Conservation (phyloP, 2,329 filamentous ascomycete genomes). For the Metarhizium album region DNA sequence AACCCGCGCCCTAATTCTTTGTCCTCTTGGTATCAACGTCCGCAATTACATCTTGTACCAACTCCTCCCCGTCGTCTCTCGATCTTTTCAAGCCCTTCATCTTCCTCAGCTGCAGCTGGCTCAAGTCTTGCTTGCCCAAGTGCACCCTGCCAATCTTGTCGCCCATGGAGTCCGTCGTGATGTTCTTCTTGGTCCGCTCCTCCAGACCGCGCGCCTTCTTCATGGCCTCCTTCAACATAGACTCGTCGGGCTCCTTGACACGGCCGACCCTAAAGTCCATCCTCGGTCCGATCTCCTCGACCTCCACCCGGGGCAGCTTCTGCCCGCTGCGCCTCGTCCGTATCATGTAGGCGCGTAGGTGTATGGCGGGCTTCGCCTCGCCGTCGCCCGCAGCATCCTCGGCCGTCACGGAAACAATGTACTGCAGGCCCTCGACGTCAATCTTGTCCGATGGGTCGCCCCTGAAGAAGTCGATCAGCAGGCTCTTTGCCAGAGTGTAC, state of each 20-base stretch:
- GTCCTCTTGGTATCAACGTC: constrained; percentile 29
- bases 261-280: constrained; percentile 87
- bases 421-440: constrained; percentile 91
- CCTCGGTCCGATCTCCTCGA: constrained; percentile 90
- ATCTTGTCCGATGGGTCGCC: constrained; percentile 66
- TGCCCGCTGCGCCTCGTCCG: constrained; percentile 78
- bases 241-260: constrained; percentile 64
- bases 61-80: constrained; percentile 46
- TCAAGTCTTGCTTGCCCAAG: constrained; percentile 79
- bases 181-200: constrained; percentile 90
- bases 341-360: constrained; percentile 75
- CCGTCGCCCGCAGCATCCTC: constrained; percentile 44
- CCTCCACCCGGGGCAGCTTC: constrained; percentile 78
- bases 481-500: constrained; percentile 76
- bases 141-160: constrained; percentile 96
- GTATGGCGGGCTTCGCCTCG: constrained; percentile 44
- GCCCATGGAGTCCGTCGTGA: constrained; percentile 80
- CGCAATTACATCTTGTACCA: constrained; percentile 31
- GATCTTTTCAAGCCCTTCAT: constrained; percentile 97
- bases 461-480: constrained; percentile 86
- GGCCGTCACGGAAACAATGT: constrained; percentile 72
- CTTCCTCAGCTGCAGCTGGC: constrained; percentile 85
- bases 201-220: constrained; percentile 68
- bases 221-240: constrained; percentile 80
- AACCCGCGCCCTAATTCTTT: constrained; percentile 18